phyloP scores from a whole-genome alignment of 805 yeast species.

The Cyberlindnera lachancei region DNA sequence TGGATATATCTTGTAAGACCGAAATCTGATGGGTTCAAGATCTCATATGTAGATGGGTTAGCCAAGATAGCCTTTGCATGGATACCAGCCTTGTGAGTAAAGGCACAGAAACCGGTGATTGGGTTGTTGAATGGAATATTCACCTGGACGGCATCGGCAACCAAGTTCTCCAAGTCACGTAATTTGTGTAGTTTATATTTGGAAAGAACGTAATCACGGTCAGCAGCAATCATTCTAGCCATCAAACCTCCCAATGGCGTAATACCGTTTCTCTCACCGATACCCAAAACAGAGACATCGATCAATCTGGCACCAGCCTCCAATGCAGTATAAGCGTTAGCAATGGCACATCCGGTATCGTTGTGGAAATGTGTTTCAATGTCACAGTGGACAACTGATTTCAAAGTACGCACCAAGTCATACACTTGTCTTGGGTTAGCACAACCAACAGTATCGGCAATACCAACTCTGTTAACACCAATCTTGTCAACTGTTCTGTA shows the following conservation, averaged over 20 bases:
- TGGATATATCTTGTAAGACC: conserved; percentile 96
- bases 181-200: conserved; percentile 94
- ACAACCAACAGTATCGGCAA: conserved; percentile 98
- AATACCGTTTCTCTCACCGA: conserved; percentile 98
- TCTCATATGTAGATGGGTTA: conserved; percentile 98
- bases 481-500: conserved; percentile 95
- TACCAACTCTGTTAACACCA: conserved; percentile 98
- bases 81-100: conserved; percentile 98
- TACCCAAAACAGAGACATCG: conserved; percentile 93
- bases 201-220: conserved; percentile 89
- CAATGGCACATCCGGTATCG: conserved; percentile 98
- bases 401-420: conserved; percentile 89
- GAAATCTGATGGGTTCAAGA: conserved; percentile 88
- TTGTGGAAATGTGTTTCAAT: conserved; percentile 98
- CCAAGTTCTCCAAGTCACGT: conserved; percentile 91
- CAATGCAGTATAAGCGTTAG: conserved; percentile 95
- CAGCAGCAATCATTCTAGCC: conserved; percentile 99
- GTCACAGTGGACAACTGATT: conserved; percentile 90
- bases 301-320: conserved; percentile 96
- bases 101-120: conserved; percentile 98
- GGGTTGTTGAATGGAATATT: conserved; percentile 98
- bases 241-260: conserved; percentile 95
- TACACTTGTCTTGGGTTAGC: conserved; percentile 99
- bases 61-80: conserved; percentile 98
- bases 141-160: conserved; percentile 95